These are phyloP conservation scores for Elasticomyces elasticus DNA, from an alignment of 495 filamentous ascomycete species.

Conservation along the genomic window DNA sequence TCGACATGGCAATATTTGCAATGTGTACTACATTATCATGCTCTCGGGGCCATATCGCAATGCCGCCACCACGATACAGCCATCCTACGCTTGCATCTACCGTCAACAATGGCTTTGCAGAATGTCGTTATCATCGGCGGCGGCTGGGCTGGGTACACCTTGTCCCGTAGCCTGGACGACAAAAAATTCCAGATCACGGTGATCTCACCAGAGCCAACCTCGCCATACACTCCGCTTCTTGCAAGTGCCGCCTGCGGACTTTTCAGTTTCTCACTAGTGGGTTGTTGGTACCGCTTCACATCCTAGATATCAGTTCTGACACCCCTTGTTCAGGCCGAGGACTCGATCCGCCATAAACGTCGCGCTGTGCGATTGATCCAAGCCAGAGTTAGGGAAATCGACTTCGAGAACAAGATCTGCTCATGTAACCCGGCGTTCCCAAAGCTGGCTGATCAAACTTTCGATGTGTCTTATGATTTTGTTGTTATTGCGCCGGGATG, in stretches of 20 bases:
- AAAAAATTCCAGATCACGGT: background rate
- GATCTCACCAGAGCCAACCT: constrained; percentile 4
- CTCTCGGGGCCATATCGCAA: no score
- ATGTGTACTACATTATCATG: no score
- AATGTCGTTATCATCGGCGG: constrained; percentile 3
- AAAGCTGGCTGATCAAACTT: background rate
- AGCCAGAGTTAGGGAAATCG: constrained; percentile 5
- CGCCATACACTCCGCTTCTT: constrained; percentile 7
- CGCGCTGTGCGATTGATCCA: background rate
- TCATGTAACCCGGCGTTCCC: constrained; percentile 1
- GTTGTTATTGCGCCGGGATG: constrained; percentile 11
- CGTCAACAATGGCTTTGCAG: background rate
- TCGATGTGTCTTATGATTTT: constrained; percentile 6
- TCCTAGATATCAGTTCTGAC: background rate
- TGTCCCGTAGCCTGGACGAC: background rate
- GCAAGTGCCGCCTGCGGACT: constrained; percentile 12
- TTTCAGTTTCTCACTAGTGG: constrained; percentile 8
- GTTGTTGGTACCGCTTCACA: no score
- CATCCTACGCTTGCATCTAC: background rate
- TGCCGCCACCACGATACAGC: no score
- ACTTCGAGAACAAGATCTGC: constrained; percentile 2
- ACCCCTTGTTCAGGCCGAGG: background rate
- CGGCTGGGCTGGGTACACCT: constrained; percentile 9
- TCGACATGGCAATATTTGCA: no score
- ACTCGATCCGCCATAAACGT: background rate